Percentiles rank a stretch among this genome's conserved stretches.
Evolutionary conservation across 1,139 yeast genomes (phyloP).

Genomic region (Yamadazyma jaroonii): DNA sequence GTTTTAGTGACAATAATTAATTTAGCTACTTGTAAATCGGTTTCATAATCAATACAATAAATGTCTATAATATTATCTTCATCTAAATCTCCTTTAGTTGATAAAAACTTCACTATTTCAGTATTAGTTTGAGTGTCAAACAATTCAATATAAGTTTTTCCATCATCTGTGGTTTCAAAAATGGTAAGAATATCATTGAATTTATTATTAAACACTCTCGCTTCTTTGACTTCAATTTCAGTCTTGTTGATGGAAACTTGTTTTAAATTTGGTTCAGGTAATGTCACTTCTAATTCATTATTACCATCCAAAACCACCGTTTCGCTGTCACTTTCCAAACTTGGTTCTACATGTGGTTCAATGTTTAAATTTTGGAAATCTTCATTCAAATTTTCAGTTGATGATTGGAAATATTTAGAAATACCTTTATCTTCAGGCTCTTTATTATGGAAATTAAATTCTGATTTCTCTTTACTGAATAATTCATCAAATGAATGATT

Average conservation of each 20-base stretch:
- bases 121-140: slow-evolving; percentile 3
- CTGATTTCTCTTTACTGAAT: slow-evolving; percentile 14
- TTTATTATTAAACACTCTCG: slow-evolving; percentile 10
- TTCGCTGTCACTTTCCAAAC: slow-evolving; percentile 23
- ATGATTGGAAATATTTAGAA: slow-evolving; percentile 9
- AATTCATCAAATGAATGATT: slow-evolving; percentile 18
- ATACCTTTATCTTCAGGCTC: slow-evolving; percentile 3
- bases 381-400: slow-evolving; percentile 1
- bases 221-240: neutral
- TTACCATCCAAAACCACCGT: slow-evolving; percentile 23
- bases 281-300: slow-evolving; percentile 11
- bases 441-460: slow-evolving; percentile 12
- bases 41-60: slow-evolving; percentile 11
- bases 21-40: slow-evolving; percentile 3
- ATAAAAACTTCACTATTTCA: slow-evolving; percentile 2
- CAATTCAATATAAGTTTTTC: slow-evolving; percentile 6
- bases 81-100: slow-evolving; percentile 7
- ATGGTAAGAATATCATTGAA: slow-evolving; percentile 7
- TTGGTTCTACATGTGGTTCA: neutral
- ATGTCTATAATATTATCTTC: slow-evolving; percentile 8
- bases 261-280: slow-evolving; percentile 8
- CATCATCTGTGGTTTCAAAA: slow-evolving; percentile 7
- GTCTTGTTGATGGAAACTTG: neutral
- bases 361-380: neutral
- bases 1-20: slow-evolving; percentile 12